Evolutionary conservation across 2,329 filamentous ascomycete genomes (phyloP).

Genomic region (Aspergillus niger): DNA sequence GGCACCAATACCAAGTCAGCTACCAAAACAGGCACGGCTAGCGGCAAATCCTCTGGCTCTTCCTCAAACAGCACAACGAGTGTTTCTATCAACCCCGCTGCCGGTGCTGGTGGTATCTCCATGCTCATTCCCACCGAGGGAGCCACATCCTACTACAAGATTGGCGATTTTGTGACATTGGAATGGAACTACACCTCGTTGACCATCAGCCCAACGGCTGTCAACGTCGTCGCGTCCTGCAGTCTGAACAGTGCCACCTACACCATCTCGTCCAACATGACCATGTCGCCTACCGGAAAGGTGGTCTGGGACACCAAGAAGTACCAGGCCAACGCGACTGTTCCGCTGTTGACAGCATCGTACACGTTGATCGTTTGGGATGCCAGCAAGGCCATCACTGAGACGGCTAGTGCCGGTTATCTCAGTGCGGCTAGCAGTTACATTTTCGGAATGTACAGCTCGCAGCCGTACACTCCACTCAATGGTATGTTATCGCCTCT

Average conservation of each 20-base stretch:
- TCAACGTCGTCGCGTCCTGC: slow-evolving; percentile 66
- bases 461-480: slow-evolving; percentile 54
- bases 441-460: slow-evolving; percentile 64
- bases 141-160: slow-evolving; percentile 63
- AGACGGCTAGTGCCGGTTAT: slow-evolving; percentile 57
- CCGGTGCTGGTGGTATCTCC: slow-evolving; percentile 60
- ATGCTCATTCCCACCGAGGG: slow-evolving; percentile 61
- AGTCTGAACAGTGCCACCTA: slow-evolving; percentile 60
- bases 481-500: slow-evolving; percentile 43
- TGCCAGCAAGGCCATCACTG: slow-evolving; percentile 54
- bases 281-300: slow-evolving; percentile 53
- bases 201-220: slow-evolving; percentile 57
- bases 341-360: slow-evolving; percentile 59
- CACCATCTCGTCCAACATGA: slow-evolving; percentile 63
- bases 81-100: slow-evolving; percentile 53
- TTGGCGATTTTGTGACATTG: slow-evolving; percentile 64
- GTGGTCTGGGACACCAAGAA: slow-evolving; percentile 63
- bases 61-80: slow-evolving; percentile 36
- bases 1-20: slow-evolving; percentile 20
- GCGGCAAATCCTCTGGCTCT: slow-evolving; percentile 25
- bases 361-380: slow-evolving; percentile 68
- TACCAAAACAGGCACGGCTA: slow-evolving; percentile 18
- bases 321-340: slow-evolving; percentile 52
- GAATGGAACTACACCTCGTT: slow-evolving; percentile 71
- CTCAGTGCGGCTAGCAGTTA: slow-evolving; percentile 55